These are phyloP conservation scores for Suhomyces sp. DNA, from an alignment of 805 yeast genomes.

Conservation along the genomic window DNA sequence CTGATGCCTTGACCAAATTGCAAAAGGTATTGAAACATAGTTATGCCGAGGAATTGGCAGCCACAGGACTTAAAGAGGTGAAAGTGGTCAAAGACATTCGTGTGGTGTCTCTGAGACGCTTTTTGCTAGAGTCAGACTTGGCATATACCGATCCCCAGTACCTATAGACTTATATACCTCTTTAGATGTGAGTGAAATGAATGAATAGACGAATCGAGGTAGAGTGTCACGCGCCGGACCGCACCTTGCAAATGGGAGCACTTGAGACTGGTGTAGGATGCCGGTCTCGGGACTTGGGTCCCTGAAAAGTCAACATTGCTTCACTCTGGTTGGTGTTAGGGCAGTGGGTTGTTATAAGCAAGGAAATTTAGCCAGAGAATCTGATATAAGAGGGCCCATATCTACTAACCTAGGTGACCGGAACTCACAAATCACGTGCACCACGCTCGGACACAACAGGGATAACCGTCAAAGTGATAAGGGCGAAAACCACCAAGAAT, in stretches of 20 bases:
- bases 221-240: neutral
- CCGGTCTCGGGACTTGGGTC: neutral
- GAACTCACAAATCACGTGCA: neutral
- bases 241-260: neutral
- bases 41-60: conserved; percentile 17
- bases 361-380: neutral
- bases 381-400: neutral
- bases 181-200: neutral
- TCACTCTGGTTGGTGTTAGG: neutral
- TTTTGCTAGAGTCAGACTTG: conserved; percentile 15
- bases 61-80: conserved; percentile 13
- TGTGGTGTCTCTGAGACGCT: conserved; percentile 34
- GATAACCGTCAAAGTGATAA: neutral
- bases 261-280: neutral
- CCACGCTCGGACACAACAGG: neutral
- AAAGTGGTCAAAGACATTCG: conserved; percentile 32
- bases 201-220: neutral
- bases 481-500: neutral
- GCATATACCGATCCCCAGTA: neutral
- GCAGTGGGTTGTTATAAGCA: neutral
- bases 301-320: neutral
- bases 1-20: conserved; percentile 25
- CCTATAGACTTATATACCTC: neutral
- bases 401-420: neutral
- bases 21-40: conserved; percentile 28